phyloP scores from a whole-genome alignment of 768 basidiomycete genomes.

The Russula lepida region DNA sequence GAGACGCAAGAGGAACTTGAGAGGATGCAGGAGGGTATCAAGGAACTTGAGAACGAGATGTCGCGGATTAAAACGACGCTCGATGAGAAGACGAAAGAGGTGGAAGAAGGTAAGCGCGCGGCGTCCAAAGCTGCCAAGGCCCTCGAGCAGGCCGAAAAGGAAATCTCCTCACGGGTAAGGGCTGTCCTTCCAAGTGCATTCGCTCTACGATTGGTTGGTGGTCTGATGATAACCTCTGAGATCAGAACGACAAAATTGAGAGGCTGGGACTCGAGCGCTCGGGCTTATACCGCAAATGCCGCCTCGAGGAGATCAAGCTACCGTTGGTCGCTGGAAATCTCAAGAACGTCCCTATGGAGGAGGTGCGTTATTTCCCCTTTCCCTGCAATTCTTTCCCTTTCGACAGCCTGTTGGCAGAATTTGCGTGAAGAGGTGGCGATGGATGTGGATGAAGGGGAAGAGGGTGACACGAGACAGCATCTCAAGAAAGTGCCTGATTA shows the following conservation, averaged over 20 bases:
- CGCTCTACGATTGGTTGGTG: background rate
- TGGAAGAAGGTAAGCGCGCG: conserved; percentile 69
- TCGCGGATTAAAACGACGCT: conserved; percentile 50
- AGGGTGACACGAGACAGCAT: conserved; percentile 43
- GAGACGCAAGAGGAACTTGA: conserved; percentile 52
- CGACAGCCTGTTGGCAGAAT: conserved; percentile 37
- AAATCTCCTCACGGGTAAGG: conserved; percentile 68
- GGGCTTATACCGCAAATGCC: conserved; percentile 81
- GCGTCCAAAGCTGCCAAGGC: conserved; percentile 62
- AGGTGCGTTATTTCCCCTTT: conserved; percentile 43
- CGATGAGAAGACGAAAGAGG: conserved; percentile 63
- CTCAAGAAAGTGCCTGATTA: conserved; percentile 69
- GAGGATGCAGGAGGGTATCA: conserved; percentile 46
- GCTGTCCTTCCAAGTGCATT: conserved; percentile 20
- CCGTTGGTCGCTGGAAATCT: conserved; percentile 71
- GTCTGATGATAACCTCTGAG: background rate
- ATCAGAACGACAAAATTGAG: conserved; percentile 83
- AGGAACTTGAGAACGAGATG: conserved; percentile 52
- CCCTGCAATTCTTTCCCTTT: background rate
- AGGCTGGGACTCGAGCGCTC: conserved; percentile 80
- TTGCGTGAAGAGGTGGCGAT: conserved; percentile 80
- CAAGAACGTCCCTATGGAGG: conserved; percentile 89
- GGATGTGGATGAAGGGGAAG: conserved; percentile 85
- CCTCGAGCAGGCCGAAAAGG: conserved; percentile 84
- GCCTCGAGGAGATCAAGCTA: conserved; percentile 84